Conservation (phyloP, 2,329 filamentous ascomycete species). For the Nigrograna mackinnonii region DNA sequence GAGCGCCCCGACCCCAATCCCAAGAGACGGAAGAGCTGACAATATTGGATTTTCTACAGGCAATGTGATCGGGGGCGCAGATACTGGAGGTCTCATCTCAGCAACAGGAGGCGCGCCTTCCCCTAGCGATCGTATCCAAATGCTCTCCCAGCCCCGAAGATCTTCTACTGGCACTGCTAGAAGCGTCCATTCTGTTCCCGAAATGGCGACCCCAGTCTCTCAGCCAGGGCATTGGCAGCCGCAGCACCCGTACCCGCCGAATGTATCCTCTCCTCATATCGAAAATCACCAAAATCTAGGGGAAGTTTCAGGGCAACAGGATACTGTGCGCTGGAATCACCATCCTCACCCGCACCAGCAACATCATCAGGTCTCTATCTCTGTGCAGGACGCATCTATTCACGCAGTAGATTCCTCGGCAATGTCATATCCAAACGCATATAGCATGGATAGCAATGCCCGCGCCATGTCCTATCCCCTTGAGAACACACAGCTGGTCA, state of each 20-base stretch:
- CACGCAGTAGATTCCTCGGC: constrained; percentile 31
- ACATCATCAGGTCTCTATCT: constrained; percentile 36
- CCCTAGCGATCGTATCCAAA: constrained; percentile 43
- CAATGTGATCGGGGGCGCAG: constrained; percentile 21
- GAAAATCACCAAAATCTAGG: constrained; percentile 31
- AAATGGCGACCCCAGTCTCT: constrained; percentile 38
- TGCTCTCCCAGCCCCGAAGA: constrained; percentile 41
- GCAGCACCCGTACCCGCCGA: constrained; percentile 35
- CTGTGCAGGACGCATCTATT: constrained; percentile 33
- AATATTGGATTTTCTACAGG: constrained; percentile 12
- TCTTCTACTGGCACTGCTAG: constrained; percentile 42
- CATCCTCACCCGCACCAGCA: constrained; percentile 36
- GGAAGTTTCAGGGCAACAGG: constrained; percentile 31
- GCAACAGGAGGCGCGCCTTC: constrained; percentile 36
- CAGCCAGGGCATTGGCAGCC: constrained; percentile 41
- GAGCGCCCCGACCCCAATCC: constrained; percentile 7
- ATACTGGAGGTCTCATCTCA: constrained; percentile 20
- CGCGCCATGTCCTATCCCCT: constrained; percentile 44
- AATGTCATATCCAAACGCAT: constrained; percentile 39
- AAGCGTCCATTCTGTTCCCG: constrained; percentile 40
- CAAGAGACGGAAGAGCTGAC: constrained; percentile 5
- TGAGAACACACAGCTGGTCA: constrained; percentile 40
- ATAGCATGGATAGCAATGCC: constrained; percentile 40
- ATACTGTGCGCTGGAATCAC: constrained; percentile 36
- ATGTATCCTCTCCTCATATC: constrained; percentile 39